Evolutionary conservation across 108 stramenopile genomes (phyloP).

Genomic region (Skeletonema menzelii): DNA sequence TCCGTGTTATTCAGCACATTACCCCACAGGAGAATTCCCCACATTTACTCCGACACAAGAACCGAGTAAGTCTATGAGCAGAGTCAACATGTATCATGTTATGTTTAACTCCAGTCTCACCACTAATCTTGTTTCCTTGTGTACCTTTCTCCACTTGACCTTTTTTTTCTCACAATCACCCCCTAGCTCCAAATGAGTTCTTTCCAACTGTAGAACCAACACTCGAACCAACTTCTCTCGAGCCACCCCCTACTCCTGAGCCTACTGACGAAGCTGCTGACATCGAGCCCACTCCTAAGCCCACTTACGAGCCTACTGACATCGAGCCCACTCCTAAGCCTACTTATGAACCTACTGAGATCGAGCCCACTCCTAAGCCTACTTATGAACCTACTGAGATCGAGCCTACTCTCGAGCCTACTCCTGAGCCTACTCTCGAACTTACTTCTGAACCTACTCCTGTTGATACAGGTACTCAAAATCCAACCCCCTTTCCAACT

Average conservation of each 20-base stretch:
- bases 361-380: neutral
- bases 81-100: too few relatives aligned
- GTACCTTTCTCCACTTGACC: too few relatives aligned
- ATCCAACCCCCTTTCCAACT: neutral
- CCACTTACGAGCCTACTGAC: neutral
- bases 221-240: neutral
- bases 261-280: too few relatives aligned
- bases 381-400: neutral
- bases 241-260: neutral
- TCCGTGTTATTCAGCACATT: neutral
- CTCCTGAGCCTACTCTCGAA: neutral
- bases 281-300: neutral
- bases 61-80: too few relatives aligned
- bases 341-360: neutral
- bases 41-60: too few relatives aligned
- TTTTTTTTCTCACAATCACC: too few relatives aligned
- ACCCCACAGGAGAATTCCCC: too few relatives aligned
- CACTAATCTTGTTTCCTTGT: too few relatives aligned
- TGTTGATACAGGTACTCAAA: neutral
- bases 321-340: neutral
- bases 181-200: too few relatives aligned
- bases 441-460: neutral
- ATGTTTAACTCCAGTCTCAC: too few relatives aligned
- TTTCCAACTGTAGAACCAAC: too few relatives aligned
- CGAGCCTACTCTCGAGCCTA: neutral